Conservation (phyloP, 2,329 filamentous ascomycete species). For the Furcasterigmium furcatum region DNA sequence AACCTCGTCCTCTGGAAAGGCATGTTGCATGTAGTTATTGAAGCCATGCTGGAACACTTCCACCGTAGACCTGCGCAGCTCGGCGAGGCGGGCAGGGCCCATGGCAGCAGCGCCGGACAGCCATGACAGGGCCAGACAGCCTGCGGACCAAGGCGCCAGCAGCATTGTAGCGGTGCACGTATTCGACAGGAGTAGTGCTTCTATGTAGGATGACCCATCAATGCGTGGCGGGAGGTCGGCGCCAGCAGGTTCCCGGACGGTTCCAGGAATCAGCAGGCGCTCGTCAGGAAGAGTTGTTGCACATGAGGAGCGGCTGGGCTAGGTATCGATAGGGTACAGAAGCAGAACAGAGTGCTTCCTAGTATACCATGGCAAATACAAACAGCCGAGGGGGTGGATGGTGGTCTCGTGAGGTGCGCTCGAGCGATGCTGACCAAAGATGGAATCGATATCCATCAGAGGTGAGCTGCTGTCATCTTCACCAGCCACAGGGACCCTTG, state of each 20-base stretch:
- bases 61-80: constrained; percentile 57
- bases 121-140: constrained; percentile 34
- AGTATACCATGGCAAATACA: neutral
- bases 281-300: constrained; percentile 1
- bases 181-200: neutral
- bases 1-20: constrained; percentile 92
- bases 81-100: constrained; percentile 50
- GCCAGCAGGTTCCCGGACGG: constrained; percentile 1
- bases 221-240: constrained; percentile 5
- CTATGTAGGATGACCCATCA: constrained; percentile 16
- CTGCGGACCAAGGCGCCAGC: constrained; percentile 3
- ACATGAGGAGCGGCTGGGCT: neutral
- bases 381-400: neutral
- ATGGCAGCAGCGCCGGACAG: constrained; percentile 40
- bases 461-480: constrained; percentile 5
- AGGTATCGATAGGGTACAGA: neutral
- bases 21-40: constrained; percentile 89
- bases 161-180: neutral
- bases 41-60: constrained; percentile 97
- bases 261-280: constrained; percentile 1
- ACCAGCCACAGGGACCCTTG: neutral
- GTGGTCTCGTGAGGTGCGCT: neutral
- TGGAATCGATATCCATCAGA: neutral
- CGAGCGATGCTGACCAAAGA: too few relatives aligned
- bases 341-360: neutral